Conservation (phyloP, 306 rosid species). For the Calophaca sinica region DNA sequence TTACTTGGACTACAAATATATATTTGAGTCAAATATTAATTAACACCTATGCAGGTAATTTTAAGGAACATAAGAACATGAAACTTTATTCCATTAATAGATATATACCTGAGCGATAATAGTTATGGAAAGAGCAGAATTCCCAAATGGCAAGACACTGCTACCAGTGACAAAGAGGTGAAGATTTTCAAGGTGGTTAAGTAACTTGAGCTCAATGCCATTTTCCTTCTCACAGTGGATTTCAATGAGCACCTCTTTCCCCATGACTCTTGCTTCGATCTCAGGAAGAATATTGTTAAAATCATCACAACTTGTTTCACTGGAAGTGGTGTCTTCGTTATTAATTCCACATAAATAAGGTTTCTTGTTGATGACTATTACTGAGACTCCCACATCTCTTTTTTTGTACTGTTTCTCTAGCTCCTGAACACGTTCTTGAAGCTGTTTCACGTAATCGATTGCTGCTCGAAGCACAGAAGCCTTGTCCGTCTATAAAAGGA, state of each 20-base stretch:
- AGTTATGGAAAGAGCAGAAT: constrained; percentile 49
- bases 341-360: background rate
- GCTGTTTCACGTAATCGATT: constrained; percentile 50
- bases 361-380: constrained; percentile 35
- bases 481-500: constrained; percentile 44
- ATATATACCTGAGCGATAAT: constrained; percentile 48
- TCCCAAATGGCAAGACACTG: constrained; percentile 54
- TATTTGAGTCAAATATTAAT: too few relatives aligned
- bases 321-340: constrained; percentile 17
- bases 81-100: too few relatives aligned
- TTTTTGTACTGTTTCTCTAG: constrained; percentile 42
- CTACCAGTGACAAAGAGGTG: constrained; percentile 45
- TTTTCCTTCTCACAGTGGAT: constrained; percentile 48
- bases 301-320: constrained; percentile 21
- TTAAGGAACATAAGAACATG: too few relatives aligned
- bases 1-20: too few relatives aligned
- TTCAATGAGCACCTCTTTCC: constrained; percentile 48
- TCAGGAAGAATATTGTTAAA: constrained; percentile 32
- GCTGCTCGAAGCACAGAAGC: constrained; percentile 54
- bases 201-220: constrained; percentile 46
- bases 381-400: background rate
- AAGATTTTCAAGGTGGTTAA: constrained; percentile 47
- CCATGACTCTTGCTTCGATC: constrained; percentile 49
- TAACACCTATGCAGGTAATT: too few relatives aligned
- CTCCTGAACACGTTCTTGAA: constrained; percentile 38